A percentile compares a stretch with the other conserved stretches of the same genome.
These are phyloP conservation scores for Staphylotrichum longicolle DNA, from an alignment of 495 filamentous ascomycete genomes.

Conservation along the genomic window DNA sequence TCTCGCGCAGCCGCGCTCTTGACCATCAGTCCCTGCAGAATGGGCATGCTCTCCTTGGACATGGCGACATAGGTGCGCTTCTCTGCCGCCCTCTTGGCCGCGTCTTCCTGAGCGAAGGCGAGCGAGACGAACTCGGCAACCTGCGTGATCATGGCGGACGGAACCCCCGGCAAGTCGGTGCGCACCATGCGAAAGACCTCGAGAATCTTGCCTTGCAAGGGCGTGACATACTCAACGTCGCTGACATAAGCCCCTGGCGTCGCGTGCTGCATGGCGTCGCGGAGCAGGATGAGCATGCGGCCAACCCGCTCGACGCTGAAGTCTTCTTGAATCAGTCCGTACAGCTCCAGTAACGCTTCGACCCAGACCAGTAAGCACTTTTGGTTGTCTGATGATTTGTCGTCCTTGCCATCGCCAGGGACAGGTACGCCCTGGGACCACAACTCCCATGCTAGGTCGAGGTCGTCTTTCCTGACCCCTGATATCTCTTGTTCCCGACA, in stretches of 20 bases:
- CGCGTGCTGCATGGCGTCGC: constrained; percentile 54
- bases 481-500: constrained; percentile 45
- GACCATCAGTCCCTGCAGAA: constrained; percentile 62
- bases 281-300: constrained; percentile 61
- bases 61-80: constrained; percentile 81
- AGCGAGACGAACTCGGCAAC: constrained; percentile 68
- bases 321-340: constrained; percentile 68
- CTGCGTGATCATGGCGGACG: constrained; percentile 64
- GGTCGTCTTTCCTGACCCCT: constrained; percentile 54
- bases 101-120: constrained; percentile 51
- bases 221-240: constrained; percentile 81
- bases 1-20: constrained; percentile 61
- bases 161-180: constrained; percentile 62
- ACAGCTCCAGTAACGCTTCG: constrained; percentile 70
- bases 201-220: constrained; percentile 71
- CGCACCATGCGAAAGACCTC: constrained; percentile 70
- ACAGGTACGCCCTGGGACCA: constrained; percentile 66
- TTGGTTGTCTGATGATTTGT: constrained; percentile 62
- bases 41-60: constrained; percentile 70
- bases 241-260: constrained; percentile 72
- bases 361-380: constrained; percentile 78
- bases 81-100: constrained; percentile 34
- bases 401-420: constrained; percentile 41
- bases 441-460: constrained; percentile 66
- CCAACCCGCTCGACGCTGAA: constrained; percentile 59